Evolutionary conservation across 2,329 filamentous ascomycete species (phyloP).

Genomic region (Pestalotiopsis sp.): DNA sequence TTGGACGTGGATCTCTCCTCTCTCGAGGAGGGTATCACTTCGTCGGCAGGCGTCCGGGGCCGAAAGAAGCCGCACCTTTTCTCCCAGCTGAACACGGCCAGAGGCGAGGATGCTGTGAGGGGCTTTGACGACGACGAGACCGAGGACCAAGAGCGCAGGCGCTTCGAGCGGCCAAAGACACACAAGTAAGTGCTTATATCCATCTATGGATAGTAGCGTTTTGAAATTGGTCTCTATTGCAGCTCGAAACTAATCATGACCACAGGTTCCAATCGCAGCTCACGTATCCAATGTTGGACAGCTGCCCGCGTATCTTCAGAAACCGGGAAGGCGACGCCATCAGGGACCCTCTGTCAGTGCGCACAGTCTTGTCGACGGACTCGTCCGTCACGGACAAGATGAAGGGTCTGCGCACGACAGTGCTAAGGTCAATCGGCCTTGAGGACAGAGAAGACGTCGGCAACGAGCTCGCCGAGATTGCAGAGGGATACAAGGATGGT

Average conservation of each 20-base stretch:
- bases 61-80: conserved; percentile 41
- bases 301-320: conserved; percentile 77
- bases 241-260: not conserved
- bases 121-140: conserved; percentile 24
- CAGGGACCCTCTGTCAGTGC: conserved; percentile 47
- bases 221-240: not conserved
- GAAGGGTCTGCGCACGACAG: conserved; percentile 65
- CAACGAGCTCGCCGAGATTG: conserved; percentile 80
- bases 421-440: conserved; percentile 64
- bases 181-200: conserved; percentile 29
- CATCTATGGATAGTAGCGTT: not conserved
- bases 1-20: conserved; percentile 45
- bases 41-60: conserved; percentile 22
- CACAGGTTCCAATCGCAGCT: conserved; percentile 57
- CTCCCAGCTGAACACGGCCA: conserved; percentile 42
- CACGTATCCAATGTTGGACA: conserved; percentile 78
- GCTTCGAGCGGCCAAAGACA: conserved; percentile 29
- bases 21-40: conserved; percentile 35
- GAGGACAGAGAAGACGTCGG: conserved; percentile 85
- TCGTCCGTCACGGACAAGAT: conserved; percentile 72
- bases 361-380: conserved; percentile 71
- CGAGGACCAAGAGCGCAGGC: conserved; percentile 24
- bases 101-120: conserved; percentile 29
- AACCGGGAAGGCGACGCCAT: conserved; percentile 39
- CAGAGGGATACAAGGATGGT: conserved; percentile 86